Base-by-base conservation (phyloP, 2,329 filamentous ascomycete species). In the Aspergillus sp. region DNA sequence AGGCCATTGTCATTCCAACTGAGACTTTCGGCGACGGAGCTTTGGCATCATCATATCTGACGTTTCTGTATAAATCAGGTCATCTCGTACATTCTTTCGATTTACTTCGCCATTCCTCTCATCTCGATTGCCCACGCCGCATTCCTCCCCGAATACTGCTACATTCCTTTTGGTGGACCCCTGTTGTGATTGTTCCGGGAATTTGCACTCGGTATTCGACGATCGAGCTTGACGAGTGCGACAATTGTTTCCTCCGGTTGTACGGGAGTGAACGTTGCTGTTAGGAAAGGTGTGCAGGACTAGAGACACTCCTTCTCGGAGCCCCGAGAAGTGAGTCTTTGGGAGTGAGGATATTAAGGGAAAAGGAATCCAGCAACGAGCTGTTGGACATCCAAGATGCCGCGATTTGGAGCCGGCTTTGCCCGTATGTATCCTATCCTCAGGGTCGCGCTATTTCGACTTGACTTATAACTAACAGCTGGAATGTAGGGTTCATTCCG, bases 401-500 rank as follows among this genome's bases (percentile, higher is more conserved):
- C 71, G 40, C 57, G 61, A 60, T 69, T 76, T 54, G 62, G 63
- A 14, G 65, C 66, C 60, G 72, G 70, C 66, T 70, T 73, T 67
- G 66, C 65, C 64, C 71, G 73, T 75, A 72, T 49, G 73, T 70
- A 27, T n/a, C n/a, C 21, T 3, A 11, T 35, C 9, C 35, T 11
- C 8, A 52, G 39, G 4, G 12, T 19, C 35, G 41, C 19, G 7
- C 5, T 3, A 35, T 19, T 48, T 40, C 27, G 24, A 48, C 35
- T 31, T 14, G 8, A 23, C 19, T 43, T 33, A 31, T 31, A 19
- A 31, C 59, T 65, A 50, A 65, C 49, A 14, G 45, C 31, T 37
- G 6, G 14, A 46, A 27, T 52, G 7, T 49, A 84, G 82, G 83
- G 68, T 77, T 86, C 68, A 77, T 87, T 73, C 83, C 84, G 59